Evolutionary conservation across 2,329 filamentous ascomycete species (phyloP).

Genomic region (Grosmannia clavigera): DNA sequence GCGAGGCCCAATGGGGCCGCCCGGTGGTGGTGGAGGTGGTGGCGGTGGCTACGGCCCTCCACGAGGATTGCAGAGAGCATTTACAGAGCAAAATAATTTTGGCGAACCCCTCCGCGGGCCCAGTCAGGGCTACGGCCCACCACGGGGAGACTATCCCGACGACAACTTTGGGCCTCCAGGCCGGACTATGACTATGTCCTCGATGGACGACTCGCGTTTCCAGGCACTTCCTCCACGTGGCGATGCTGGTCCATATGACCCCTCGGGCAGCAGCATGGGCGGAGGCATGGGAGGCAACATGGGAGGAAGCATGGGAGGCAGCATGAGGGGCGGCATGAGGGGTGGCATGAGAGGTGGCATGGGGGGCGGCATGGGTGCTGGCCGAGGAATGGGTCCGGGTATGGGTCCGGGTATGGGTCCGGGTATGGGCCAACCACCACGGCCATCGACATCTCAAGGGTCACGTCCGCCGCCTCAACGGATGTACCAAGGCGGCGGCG

Average conservation of each 20-base stretch:
- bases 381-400: conserved; percentile 9
- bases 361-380: conserved; percentile 22
- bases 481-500: conserved; percentile 22
- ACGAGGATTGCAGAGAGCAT: conserved; percentile 8
- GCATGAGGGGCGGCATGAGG: conserved; percentile 10
- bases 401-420: neutral
- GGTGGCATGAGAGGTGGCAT: conserved; percentile 1
- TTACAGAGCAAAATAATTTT: neutral
- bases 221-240: conserved; percentile 20
- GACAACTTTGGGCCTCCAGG: conserved; percentile 36
- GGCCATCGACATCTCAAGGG: conserved; percentile 43
- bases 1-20: conserved; percentile 19
- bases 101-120: conserved; percentile 8
- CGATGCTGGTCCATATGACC: conserved; percentile 35
- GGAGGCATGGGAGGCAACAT: conserved; percentile 1
- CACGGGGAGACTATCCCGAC: conserved; percentile 21
- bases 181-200: conserved; percentile 52
- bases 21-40: neutral
- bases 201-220: conserved; percentile 29
- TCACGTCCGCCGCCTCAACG: conserved; percentile 41
- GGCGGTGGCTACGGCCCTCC: conserved; percentile 13
- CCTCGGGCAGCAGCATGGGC: conserved; percentile 15
- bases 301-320: conserved; percentile 22
- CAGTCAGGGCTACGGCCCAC: conserved; percentile 20
- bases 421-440: conserved; percentile 22